A percentile compares a stretch with the other conserved stretches of the same genome.
Conservation (phyloP, 225 moss, liverwort and hornwort genomes). For the Pseudoscleropodium purum region DNA sequence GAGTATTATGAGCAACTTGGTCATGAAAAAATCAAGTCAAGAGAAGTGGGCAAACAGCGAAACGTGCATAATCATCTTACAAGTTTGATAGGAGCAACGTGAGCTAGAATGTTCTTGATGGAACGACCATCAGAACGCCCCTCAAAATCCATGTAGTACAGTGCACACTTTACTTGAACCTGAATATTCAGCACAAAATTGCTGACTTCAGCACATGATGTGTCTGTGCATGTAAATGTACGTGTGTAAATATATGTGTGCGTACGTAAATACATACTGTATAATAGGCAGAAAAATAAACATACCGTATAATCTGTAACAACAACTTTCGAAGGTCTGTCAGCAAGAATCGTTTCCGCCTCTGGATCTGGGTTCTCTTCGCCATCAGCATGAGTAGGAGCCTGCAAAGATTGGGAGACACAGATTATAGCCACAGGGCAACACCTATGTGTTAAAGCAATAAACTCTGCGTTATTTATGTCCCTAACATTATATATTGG, state of each 20-base stretch:
- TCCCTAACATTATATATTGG: background rate
- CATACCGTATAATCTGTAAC: constrained; percentile 67
- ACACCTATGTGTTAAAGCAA: background rate
- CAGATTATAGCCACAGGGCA: background rate
- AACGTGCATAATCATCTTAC: constrained; percentile 26
- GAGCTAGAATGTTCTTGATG: constrained; percentile 89
- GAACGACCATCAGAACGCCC: constrained; percentile 98
- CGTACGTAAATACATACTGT: background rate
- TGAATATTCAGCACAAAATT: constrained; percentile 13
- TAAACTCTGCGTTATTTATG: background rate
- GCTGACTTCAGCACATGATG: background rate
- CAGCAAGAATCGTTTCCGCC: constrained; percentile 63
- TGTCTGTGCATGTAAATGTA: background rate
- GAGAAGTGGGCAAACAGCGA: background rate
- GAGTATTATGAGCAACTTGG: background rate
- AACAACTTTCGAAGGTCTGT: constrained; percentile 95
- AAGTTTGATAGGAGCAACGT: constrained; percentile 91
- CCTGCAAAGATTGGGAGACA: constrained; percentile 23
- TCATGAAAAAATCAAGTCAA: background rate
- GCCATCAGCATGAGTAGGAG: constrained; percentile 37
- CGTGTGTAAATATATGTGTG: background rate
- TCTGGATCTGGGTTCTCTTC: constrained; percentile 73
- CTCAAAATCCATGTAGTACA: constrained; percentile 93
- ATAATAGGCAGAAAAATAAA: background rate
- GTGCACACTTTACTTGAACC: constrained; percentile 91